Evolutionary conservation across 495 filamentous ascomycete genomes (phyloP).

Genomic region (Astrocystis sublimbata): DNA sequence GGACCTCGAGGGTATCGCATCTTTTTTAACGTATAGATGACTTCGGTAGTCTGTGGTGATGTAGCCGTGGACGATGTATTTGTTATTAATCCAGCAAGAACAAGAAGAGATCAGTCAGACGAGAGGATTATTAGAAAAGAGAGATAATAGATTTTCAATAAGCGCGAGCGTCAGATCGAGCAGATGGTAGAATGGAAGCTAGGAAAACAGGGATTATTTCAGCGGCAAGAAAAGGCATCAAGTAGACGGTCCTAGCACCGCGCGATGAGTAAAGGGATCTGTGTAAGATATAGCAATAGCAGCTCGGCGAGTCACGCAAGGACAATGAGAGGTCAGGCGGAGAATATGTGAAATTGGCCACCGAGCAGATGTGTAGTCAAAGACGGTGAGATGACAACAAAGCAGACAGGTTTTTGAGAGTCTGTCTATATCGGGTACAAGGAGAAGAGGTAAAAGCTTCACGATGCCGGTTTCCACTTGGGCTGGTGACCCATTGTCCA

Average conservation of each 20-base stretch:
- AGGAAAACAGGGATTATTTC: background rate
- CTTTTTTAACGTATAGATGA: background rate
- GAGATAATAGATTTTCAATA: background rate
- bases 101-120: background rate
- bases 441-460: conserved; percentile 16
- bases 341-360: conserved; percentile 19
- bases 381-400: conserved; percentile 16
- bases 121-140: conserved; percentile 11
- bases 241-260: conserved; percentile 19
- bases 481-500: conserved; percentile 26
- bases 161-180: conserved; percentile 19
- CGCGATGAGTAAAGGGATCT: conserved; percentile 13
- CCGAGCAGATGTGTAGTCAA: conserved; percentile 11
- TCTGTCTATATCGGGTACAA: conserved; percentile 19
- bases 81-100: background rate
- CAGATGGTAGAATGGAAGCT: background rate
- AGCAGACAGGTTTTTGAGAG: conserved; percentile 1
- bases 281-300: conserved; percentile 32
- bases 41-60: background rate
- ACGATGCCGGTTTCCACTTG: conserved; percentile 30
- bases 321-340: conserved; percentile 27
- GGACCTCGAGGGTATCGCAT: conserved; percentile 25
- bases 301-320: conserved; percentile 20
- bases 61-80: background rate
- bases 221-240: conserved; percentile 23